These are phyloP conservation scores for Salvia rosmarinus DNA, from an alignment of 257 asterid genomes.

Conservation along the genomic window DNA sequence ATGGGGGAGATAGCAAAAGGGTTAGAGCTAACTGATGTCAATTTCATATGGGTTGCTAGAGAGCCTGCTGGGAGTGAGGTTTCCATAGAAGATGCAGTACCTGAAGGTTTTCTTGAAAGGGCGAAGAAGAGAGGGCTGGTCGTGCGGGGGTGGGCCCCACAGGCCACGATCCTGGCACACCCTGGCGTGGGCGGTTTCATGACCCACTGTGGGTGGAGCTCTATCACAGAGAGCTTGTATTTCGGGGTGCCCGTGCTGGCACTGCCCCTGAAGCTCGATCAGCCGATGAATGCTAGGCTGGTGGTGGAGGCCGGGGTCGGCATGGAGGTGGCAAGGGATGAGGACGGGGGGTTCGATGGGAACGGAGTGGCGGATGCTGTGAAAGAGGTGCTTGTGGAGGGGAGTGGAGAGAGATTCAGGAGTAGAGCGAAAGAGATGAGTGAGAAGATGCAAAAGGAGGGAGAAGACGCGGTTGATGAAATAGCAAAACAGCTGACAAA, in stretches of 20 bases:
- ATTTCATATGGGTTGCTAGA: constrained; percentile 29
- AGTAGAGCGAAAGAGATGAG: constrained; percentile 22
- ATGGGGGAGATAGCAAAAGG: constrained; percentile 31
- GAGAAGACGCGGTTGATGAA: constrained; percentile 13
- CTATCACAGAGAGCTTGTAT: constrained; percentile 15
- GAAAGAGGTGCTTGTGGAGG: constrained; percentile 19
- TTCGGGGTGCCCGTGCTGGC: constrained; percentile 27
- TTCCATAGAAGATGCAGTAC: constrained; percentile 6
- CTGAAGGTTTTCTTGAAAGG: constrained; percentile 13
- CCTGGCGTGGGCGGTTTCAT: constrained; percentile 20
- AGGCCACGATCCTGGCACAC: constrained; percentile 18
- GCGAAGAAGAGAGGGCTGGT: background rate
- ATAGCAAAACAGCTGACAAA: constrained; percentile 9
- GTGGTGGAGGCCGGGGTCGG: constrained; percentile 18
- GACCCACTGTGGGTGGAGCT: constrained; percentile 33
- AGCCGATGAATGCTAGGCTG: constrained; percentile 21
- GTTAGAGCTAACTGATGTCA: constrained; percentile 22
- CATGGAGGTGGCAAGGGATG: constrained; percentile 14
- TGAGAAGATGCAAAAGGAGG: constrained; percentile 22
- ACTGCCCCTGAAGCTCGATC: constrained; percentile 16
- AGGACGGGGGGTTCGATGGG: background rate
- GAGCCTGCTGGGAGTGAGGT: constrained; percentile 20
- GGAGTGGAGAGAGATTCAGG: constrained; percentile 20
- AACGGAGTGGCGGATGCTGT: constrained; percentile 17
- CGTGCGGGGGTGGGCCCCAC: constrained; percentile 22